phyloP scores from a whole-genome alignment of 129 eudicot species.

The Heracleum sosnowskyi region DNA sequence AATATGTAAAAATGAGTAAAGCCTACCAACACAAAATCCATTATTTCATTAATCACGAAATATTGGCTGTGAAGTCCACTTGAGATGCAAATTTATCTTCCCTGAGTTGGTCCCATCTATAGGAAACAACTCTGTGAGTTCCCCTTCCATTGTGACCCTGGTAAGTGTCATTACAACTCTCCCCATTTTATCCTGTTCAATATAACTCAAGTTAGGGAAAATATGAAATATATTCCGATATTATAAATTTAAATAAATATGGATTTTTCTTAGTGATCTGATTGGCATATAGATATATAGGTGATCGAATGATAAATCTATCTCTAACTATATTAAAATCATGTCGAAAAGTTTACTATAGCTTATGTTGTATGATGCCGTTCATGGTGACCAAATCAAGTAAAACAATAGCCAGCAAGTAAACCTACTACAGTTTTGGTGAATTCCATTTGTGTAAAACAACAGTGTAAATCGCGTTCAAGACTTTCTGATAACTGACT shows the following conservation, averaged over 20 bases:
- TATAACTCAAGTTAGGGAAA: background rate
- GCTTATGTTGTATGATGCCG: too few relatives aligned
- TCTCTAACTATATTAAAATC: too few relatives aligned
- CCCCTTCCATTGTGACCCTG: conserved; percentile 66
- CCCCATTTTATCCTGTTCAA: conserved; percentile 74
- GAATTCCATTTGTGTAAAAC: too few relatives aligned
- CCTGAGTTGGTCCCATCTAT: conserved; percentile 71
- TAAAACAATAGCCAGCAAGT: too few relatives aligned
- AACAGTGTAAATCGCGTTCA: too few relatives aligned
- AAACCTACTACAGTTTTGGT: too few relatives aligned
- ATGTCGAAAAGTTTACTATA: too few relatives aligned
- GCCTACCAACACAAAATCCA: background rate
- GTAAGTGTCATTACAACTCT: conserved; percentile 89
- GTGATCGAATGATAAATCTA: background rate
- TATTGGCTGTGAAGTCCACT: conserved; percentile 79
- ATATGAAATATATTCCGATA: background rate
- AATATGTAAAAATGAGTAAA: background rate
- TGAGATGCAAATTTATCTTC: conserved; percentile 51
- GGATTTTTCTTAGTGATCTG: background rate
- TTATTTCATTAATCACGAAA: conserved; percentile 23
- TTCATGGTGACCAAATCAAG: too few relatives aligned
- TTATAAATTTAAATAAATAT: background rate
- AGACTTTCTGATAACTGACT: too few relatives aligned
- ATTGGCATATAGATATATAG: background rate
- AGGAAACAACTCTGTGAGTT: conserved; percentile 46